Base-by-base conservation (phyloP, 2,329 filamentous ascomycete species). In the Passalora sequoiae region DNA sequence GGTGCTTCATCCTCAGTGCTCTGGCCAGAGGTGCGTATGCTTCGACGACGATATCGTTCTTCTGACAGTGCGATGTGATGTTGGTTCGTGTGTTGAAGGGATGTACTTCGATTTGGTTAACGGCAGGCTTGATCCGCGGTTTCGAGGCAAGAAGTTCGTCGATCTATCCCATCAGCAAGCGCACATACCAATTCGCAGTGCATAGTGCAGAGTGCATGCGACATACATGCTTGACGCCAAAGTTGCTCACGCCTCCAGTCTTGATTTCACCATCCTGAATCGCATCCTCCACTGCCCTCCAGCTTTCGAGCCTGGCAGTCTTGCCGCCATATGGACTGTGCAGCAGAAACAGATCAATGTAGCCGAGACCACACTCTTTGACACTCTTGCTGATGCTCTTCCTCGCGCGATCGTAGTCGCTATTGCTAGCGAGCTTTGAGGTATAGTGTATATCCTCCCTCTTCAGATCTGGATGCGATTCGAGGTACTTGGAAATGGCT, bases 31-130 rank as follows among this genome's bases (percentile, higher is more conserved):
- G 87, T 5, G 85, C 85, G 53, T 92, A 94, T 0, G 87, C 86
- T 65, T 92, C 80, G 1, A 92, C 74, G 0, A 82, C 67, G 44
- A 92, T 89, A 27, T 71, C 68, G 51, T 89, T 70, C 47, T 77
- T 68, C 44, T 77, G 72, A 58, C 86, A 86, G 54, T 78, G 81
- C 9, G 75, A 71, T 0, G 79, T 75, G 50, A 92, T 88, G 27
- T 74, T 72, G 0, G 70, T 72, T 40, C 83, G 78, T 1, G 84
- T 88, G 62, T 89, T 87, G 75, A 91, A 92, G 0, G 85, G 86
- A 49, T 91, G 85, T 1, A 89, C 76, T 62, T 91, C 84, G 56
- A 89, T 83, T 67, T 92, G 86, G 58, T 91, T 91, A 38, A 91
- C 78, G 1, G 80, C 77, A 0, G 86, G 86, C 7, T 69, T 63